Conservation (phyloP, 169 alveolate genomes). For the Plasmodium fragile region DNA sequence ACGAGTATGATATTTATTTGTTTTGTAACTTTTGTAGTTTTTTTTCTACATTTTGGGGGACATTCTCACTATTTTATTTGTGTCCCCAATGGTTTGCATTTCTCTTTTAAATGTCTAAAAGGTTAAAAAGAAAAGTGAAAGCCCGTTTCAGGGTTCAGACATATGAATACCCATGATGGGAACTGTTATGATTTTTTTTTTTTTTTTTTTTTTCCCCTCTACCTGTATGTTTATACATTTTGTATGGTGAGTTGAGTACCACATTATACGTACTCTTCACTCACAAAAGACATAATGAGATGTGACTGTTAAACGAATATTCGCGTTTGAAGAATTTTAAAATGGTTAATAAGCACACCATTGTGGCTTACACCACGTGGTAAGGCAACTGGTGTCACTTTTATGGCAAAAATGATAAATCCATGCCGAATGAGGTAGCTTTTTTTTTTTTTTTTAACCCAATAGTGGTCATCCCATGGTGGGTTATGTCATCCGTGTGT, state of each 20-base stretch:
- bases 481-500: not conserved
- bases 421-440: not conserved
- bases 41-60: not conserved
- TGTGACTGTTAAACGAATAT: not conserved
- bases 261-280: not conserved
- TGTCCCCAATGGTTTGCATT: not conserved
- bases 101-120: not conserved
- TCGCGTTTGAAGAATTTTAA: not conserved
- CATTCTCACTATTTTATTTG: not conserved
- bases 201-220: not conserved
- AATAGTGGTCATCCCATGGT: not conserved
- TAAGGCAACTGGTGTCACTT: not conserved
- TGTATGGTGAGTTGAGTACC: not conserved
- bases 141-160: not conserved
- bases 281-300: not conserved
- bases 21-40: not conserved
- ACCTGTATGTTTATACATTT: not conserved
- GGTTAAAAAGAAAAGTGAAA: not conserved
- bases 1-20: conserved; percentile 2
- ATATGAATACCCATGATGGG: not conserved
- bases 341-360: not conserved
- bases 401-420: not conserved
- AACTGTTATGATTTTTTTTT: not conserved
- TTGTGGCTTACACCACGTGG: not conserved
- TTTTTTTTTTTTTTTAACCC: not conserved